Evolutionary conservation across 2,329 filamentous ascomycete species (phyloP).

Genomic region (Xylaria sp.): DNA sequence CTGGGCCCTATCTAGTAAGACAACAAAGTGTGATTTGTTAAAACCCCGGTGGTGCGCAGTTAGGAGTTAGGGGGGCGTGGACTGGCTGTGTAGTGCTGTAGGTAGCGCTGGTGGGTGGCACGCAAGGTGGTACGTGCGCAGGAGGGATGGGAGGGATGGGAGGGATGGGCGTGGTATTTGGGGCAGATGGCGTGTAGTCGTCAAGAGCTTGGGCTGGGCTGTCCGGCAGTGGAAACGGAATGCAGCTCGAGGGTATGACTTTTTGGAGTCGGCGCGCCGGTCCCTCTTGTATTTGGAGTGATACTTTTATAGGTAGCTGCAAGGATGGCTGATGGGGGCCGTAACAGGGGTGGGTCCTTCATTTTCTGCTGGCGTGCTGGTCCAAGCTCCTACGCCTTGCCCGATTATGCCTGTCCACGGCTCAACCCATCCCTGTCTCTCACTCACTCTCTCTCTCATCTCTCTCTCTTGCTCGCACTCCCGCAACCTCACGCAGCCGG

Average conservation of each 20-base stretch:
- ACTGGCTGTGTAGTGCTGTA: neutral
- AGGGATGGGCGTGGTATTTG: neutral
- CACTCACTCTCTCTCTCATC: neutral
- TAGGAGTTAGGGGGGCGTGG: neutral
- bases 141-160: neutral
- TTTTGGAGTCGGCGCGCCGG: conserved; percentile 44
- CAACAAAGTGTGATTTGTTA: conserved; percentile 21
- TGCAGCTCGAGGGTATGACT: conserved; percentile 41
- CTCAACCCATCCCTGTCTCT: conserved; percentile 19
- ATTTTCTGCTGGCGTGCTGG: conserved; percentile 37
- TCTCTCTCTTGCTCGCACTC: neutral
- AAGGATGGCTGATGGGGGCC: conserved; percentile 40
- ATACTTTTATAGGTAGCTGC: conserved; percentile 46
- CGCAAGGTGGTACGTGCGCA: conserved; percentile 37
- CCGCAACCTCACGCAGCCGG: conserved; percentile 23
- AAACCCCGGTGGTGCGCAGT: conserved; percentile 3
- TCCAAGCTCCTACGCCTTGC: conserved; percentile 36
- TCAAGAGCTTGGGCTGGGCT: conserved; percentile 20
- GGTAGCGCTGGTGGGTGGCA: conserved; percentile 13
- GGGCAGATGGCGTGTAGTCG: conserved; percentile 17
- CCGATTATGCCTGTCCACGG: conserved; percentile 24
- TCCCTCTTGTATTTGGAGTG: conserved; percentile 45
- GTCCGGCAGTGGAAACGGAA: conserved; percentile 37
- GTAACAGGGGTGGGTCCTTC: conserved; percentile 33
- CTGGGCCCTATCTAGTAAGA: conserved; percentile 23